These are phyloP conservation scores for Neodidymelliopsis sp. DNA, from an alignment of 2,329 filamentous ascomycete species.

Conservation along the genomic window DNA sequence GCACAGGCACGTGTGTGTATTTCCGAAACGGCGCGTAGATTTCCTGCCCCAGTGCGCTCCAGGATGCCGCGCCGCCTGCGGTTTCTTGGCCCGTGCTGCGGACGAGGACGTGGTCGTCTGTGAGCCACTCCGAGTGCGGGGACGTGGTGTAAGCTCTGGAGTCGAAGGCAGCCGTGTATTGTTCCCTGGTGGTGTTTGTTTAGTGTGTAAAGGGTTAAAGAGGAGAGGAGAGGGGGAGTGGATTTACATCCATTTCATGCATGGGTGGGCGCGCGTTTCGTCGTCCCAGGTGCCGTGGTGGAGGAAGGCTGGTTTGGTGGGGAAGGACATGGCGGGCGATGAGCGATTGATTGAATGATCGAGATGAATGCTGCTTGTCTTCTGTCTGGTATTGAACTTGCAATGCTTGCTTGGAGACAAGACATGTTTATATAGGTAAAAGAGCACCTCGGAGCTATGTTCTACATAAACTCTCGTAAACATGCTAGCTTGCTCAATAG, in stretches of 20 bases:
- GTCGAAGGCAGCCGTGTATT: conserved; percentile 17
- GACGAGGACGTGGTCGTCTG: conserved; percentile 9
- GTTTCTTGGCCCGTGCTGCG: conserved; percentile 19
- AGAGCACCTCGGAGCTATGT: too few species aligned
- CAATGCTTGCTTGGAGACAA: too few species aligned
- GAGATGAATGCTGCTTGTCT: too few species aligned
- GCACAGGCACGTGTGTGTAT: conserved; percentile 11
- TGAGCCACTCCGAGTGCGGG: conserved; percentile 1
- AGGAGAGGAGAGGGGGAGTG: not conserved
- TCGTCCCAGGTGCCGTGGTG: conserved; percentile 20
- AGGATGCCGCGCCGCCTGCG: conserved; percentile 10
- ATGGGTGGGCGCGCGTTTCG: conserved; percentile 18
- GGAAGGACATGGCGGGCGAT: conserved; percentile 22
- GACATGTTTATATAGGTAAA: too few species aligned
- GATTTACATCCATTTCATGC: conserved; percentile 24
- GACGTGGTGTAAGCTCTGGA: conserved; percentile 13
- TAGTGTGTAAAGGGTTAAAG: not conserved
- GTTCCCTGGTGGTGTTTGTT: conserved; percentile 7
- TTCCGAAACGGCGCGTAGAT: conserved; percentile 20
- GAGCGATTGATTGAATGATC: not conserved
- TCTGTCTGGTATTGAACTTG: too few species aligned
- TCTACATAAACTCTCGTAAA: too few species aligned
- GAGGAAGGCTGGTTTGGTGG: conserved; percentile 20
- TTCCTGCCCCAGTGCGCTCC: conserved; percentile 3
- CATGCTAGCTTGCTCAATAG: too few species aligned